Base-by-base conservation (phyloP, 2,329 filamentous ascomycete genomes). In the Fusarium drepaniforme region DNA sequence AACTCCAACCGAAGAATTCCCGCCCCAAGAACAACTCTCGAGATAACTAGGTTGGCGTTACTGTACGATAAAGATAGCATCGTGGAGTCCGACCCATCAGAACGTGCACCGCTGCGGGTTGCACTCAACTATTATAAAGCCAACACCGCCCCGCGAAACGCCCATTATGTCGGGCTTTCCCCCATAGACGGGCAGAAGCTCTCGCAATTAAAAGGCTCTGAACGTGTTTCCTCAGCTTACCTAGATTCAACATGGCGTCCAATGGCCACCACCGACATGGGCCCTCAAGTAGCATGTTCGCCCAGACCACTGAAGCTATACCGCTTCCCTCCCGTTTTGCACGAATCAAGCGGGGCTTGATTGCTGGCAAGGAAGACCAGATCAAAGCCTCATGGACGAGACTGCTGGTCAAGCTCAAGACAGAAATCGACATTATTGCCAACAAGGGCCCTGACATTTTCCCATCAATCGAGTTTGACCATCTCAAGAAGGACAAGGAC, bases 381-480 rank as follows among this genome's bases (percentile, higher is more conserved):
- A 73, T 88, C 40, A 65, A 56, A 15, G 71, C 80, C 11, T 84
- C 83, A 9, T 88, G 85, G 85, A 76, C 79, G 64, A 78, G 84
- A 44, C 76, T 88, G 4, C 79, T 87, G 8, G 68, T 72, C 25
- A 80, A 79, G 44, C 73, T 88, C 5, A 79, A 75, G 11, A 67
- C 71, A 12, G 85, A 87, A 71, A 82, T 85, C 46, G 81, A 83
- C 44, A 75, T 77, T 8, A 82, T 87, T 40, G 67, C 68, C 60
- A 68, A 65, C 3, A 59, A 70, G 12, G 81, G 81, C 42, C 71
- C 78, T 28, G 78, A 80, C 30, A 82, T 85, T 37, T 84, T 87
- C 59, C 86, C 86, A n/a, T 79, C 78, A 21, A 83, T 87, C n/a
- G 78, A 83, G 30, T 86, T 83, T 66, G 66, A 75, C n/a, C 82